Evolutionary conservation across 371 early-diverging fungal genomes (phyloP).

Genomic region (Rhizopus arrhizus): DNA sequence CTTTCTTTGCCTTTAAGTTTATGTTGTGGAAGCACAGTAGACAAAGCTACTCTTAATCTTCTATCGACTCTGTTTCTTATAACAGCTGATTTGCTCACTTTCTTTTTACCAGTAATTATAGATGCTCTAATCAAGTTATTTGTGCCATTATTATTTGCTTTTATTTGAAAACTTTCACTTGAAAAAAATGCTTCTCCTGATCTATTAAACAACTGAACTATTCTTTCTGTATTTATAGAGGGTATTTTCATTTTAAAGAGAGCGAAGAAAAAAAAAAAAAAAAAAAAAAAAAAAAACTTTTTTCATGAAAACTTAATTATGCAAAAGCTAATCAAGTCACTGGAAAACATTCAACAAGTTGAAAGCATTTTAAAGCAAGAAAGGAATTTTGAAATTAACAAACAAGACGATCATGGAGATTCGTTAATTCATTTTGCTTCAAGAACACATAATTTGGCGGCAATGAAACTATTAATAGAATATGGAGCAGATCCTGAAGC

Average conservation of each 20-base stretch:
- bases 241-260: constrained; percentile 25
- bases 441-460: constrained; percentile 33
- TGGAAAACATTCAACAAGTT: constrained; percentile 8
- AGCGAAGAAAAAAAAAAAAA: constrained; percentile 1
- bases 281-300: not conserved
- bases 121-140: constrained; percentile 6
- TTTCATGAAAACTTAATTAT: constrained; percentile 1
- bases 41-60: constrained; percentile 26
- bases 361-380: not conserved
- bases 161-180: constrained; percentile 8
- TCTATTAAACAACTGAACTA: constrained; percentile 4
- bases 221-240: constrained; percentile 13
- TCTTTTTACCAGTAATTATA: constrained; percentile 32
- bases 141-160: constrained; percentile 12
- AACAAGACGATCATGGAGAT: constrained; percentile 48
- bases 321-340: constrained; percentile 16
- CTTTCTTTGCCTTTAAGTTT: constrained; percentile 10
- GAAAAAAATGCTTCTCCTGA: not conserved
- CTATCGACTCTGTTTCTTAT: constrained; percentile 27
- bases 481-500: constrained; percentile 42
- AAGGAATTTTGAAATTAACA: constrained; percentile 17
- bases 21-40: constrained; percentile 8
- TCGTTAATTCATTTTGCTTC: constrained; percentile 56
- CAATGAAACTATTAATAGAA: constrained; percentile 32
- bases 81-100: constrained; percentile 32